These are phyloP conservation scores for Chaetothyriales sp. DNA, from an alignment of 2,329 filamentous ascomycete species.

Conservation along the genomic window DNA sequence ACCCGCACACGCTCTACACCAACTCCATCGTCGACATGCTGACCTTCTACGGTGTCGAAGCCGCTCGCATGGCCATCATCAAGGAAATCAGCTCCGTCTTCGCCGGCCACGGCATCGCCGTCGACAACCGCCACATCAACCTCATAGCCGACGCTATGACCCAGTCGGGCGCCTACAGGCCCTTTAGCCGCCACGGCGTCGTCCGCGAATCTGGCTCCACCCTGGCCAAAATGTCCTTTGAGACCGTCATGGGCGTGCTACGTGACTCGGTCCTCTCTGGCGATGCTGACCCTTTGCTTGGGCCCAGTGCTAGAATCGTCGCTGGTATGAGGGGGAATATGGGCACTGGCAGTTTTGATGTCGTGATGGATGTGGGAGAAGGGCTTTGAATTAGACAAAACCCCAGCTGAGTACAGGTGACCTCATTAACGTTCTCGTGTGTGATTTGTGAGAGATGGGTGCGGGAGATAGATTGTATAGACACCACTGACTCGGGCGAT, in stretches of 20 bases:
- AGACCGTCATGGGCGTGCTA: constrained; percentile 88
- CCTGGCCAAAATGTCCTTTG: constrained; percentile 98
- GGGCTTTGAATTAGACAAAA: background rate
- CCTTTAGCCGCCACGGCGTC: constrained; percentile 85
- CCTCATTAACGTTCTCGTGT: too few species aligned
- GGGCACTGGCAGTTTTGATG: constrained; percentile 85
- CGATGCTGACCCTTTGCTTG: constrained; percentile 77
- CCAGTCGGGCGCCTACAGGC: constrained; percentile 72
- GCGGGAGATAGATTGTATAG: too few species aligned
- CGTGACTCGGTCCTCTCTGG: constrained; percentile 82
- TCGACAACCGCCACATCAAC: constrained; percentile 85
- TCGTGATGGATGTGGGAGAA: constrained; percentile 38
- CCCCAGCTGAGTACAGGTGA: too few species aligned
- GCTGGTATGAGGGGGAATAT: constrained; percentile 69
- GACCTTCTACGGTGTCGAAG: constrained; percentile 79
- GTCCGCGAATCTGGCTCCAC: constrained; percentile 66
- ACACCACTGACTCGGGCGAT: too few species aligned
- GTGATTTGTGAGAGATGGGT: too few species aligned
- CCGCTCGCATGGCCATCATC: constrained; percentile 74
- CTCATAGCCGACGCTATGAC: constrained; percentile 98
- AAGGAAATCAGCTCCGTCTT: constrained; percentile 78
- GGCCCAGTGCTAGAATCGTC: constrained; percentile 77
- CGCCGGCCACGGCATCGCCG: constrained; percentile 75
- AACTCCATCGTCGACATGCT: constrained; percentile 88
- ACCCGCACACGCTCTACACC: constrained; percentile 73